Evolutionary conservation across 176 grass and related monocot species (phyloP).

Genomic region (Hsuehochloa calcarea): DNA sequence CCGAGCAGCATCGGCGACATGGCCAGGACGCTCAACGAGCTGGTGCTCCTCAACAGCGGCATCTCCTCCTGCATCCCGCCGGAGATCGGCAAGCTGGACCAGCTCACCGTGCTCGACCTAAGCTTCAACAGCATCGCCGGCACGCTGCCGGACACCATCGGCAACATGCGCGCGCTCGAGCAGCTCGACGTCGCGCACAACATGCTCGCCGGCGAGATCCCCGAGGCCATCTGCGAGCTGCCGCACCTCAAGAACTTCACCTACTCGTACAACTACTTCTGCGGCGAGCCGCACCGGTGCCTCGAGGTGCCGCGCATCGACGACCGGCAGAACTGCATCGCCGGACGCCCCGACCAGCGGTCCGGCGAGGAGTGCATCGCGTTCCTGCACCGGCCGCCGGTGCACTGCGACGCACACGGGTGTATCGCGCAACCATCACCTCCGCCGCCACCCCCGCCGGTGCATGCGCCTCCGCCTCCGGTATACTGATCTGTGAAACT

Average conservation of each 20-base stretch:
- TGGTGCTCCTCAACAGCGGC: constrained; percentile 75
- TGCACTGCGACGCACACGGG: constrained; percentile 62
- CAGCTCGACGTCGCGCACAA: constrained; percentile 83
- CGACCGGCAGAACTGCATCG: constrained; percentile 83
- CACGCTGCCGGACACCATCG: constrained; percentile 62
- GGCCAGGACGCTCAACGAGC: constrained; percentile 68
- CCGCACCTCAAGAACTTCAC: constrained; percentile 84
- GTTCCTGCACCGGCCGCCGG: constrained; percentile 49
- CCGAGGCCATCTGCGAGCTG: constrained; percentile 60
- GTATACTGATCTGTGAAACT: constrained; percentile 38
- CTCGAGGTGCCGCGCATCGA: constrained; percentile 53
- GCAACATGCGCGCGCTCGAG: constrained; percentile 62
- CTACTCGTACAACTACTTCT: constrained; percentile 85
- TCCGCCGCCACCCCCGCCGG: constrained; percentile 20
- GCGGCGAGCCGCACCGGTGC: constrained; percentile 64
- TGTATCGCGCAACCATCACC: constrained; percentile 39
- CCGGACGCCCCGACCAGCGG: constrained; percentile 65
- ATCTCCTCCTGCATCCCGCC: constrained; percentile 90
- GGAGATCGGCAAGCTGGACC: constrained; percentile 65
- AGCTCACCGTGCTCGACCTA: constrained; percentile 86
- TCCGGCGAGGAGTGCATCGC: constrained; percentile 62
- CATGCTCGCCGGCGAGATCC: constrained; percentile 68
- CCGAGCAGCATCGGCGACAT: constrained; percentile 67
- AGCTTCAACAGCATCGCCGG: constrained; percentile 75
- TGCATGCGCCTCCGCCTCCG: constrained; percentile 45